Base-by-base conservation (phyloP, 768 basidiomycete genomes). In the Auriscalpium orientale region DNA sequence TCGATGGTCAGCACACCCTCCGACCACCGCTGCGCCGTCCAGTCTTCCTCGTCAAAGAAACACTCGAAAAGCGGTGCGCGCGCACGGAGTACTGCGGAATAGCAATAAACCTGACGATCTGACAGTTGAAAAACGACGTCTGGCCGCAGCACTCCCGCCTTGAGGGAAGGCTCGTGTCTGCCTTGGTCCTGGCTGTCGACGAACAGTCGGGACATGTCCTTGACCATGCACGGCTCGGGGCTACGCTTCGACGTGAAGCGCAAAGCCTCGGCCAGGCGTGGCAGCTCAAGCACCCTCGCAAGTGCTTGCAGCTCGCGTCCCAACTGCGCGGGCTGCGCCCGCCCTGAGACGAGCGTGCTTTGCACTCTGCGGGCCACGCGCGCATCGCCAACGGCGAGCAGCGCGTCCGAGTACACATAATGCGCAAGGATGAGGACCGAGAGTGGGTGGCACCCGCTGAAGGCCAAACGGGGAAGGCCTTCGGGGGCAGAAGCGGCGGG, bases 331-430 rank as follows among this genome's bases (percentile, higher is more conserved):
- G 78, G 70, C 15, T 76, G 74, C 13, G 80, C 68, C 33, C 74
- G 76, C 12, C 80, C 56, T 15, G 48, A 56, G 8, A 65, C 56
- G n/a, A 79, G 71, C 20, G 75, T 70, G 5, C 63, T 65, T 28
- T 75, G 72, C 2, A 87, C 68, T 1, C 71, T 67, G 0, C 71
- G 60, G 5, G 71, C 76, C 11, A 90, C 75, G 16, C 92, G 81
- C 12, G 77, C 75, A 66, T 98, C 94, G 91, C 93, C 95, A 13
- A 94, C 68, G 0, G 91, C 84, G 11, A 91, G 73, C 1, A 95
- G 69, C 43, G 84, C 79, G 67, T 99, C 95, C 1, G 89, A 79
- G 69, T 98, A 98, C n/a, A 98, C 69, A 64, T 93, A 98, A 21
- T 84, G 78, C 18, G 97, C 68, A 18, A 98, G 72, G 20, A 95